Conservation (phyloP, 2,329 filamentous ascomycete species). For the Fusarium verrucosum region DNA sequence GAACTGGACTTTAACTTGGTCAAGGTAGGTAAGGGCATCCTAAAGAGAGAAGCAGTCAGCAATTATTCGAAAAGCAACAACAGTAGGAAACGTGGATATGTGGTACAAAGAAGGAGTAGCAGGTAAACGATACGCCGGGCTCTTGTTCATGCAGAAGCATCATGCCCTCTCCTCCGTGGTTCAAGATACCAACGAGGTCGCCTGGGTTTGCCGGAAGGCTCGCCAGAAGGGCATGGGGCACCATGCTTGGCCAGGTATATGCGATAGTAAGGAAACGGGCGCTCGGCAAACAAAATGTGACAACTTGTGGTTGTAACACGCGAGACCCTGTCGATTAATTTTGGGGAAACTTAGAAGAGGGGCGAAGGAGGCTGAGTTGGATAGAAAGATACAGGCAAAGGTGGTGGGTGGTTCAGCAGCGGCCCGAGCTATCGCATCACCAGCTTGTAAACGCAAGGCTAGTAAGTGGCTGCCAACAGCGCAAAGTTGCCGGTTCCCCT, state of each 20-base stretch:
- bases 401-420: conserved; percentile 26
- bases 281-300: not conserved
- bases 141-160: conserved; percentile 32
- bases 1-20: conserved; percentile 98
- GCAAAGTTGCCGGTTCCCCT: conserved; percentile 14
- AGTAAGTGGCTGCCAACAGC: conserved; percentile 19
- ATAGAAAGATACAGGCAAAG: not conserved
- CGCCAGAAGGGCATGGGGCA: conserved; percentile 2
- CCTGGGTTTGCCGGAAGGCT: conserved; percentile 19
- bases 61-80: not conserved
- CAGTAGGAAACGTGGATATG: conserved; percentile 2
- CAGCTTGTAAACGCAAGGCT: conserved; percentile 26
- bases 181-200: conserved; percentile 39
- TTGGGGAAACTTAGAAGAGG: not conserved
- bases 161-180: conserved; percentile 35
- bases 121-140: conserved; percentile 34
- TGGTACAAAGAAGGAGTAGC: conserved; percentile 42
- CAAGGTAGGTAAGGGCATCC: conserved; percentile 90
- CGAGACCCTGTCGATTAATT: not conserved
- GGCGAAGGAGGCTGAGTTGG: not conserved
- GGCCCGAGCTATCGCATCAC: conserved; percentile 20
- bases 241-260: conserved; percentile 17
- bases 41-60: conserved; percentile 44
- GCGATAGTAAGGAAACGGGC: not conserved
- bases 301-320: not conserved